Percentiles rank a stretch among this genome's conserved stretches.
Evolutionary conservation across 2,329 filamentous ascomycete species (phyloP).

Genomic region (Rutstroemia sp.): DNA sequence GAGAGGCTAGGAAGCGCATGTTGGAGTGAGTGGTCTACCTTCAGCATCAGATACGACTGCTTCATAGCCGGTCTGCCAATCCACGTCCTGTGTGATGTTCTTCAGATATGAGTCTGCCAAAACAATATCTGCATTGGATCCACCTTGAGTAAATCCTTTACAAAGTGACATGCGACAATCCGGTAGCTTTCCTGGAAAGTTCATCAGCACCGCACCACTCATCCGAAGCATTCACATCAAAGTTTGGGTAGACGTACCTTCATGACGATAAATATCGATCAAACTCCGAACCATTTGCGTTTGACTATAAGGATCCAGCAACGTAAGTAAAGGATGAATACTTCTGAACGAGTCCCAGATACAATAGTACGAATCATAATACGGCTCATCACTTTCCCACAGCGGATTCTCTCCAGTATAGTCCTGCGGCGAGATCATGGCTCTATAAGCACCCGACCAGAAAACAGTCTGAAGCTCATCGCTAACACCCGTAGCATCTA

Average conservation of each 20-base stretch:
- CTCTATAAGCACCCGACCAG: conserved; percentile 63
- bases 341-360: conserved; percentile 68
- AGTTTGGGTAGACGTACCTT: too few relatives aligned
- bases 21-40: neutral
- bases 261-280: conserved; percentile 55
- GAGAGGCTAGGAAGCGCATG: too few relatives aligned
- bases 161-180: conserved; percentile 56
- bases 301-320: conserved; percentile 58
- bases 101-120: conserved; percentile 64
- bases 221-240: too few relatives aligned
- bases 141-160: conserved; percentile 66
- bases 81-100: conserved; percentile 52
- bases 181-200: conserved; percentile 31
- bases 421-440: conserved; percentile 65
- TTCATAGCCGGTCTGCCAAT: conserved; percentile 64
- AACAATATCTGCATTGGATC: conserved; percentile 66
- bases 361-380: conserved; percentile 68
- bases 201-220: too few relatives aligned
- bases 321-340: conserved; percentile 60
- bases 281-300: conserved; percentile 65
- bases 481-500: conserved; percentile 46
- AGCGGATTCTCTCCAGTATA: conserved; percentile 67
- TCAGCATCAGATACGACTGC: conserved; percentile 58
- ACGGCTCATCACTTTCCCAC: conserved; percentile 60
- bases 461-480: conserved; percentile 51